phyloP scores from a whole-genome alignment of 208 protist species.

The Cochliopodium minus region DNA sequence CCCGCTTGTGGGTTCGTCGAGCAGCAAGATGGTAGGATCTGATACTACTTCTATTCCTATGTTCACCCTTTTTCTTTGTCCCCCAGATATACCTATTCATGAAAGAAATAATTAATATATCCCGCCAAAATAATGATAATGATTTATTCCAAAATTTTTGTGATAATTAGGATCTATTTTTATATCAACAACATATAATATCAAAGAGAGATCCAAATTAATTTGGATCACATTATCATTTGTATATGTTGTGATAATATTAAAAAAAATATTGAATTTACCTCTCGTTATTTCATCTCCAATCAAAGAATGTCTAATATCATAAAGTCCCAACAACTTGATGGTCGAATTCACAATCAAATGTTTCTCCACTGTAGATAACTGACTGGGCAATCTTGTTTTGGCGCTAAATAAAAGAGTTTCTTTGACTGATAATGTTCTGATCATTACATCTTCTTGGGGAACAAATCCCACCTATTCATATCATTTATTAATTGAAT shows the following conservation, averaged over 20 bases:
- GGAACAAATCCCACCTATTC: slow-evolving; percentile 22
- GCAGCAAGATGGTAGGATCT: slow-evolving; percentile 52
- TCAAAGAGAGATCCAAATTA: no score
- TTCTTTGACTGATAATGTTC: slow-evolving; percentile 6
- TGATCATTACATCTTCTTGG: slow-evolving; percentile 17
- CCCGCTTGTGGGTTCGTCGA: slow-evolving; percentile 65
- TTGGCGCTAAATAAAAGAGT: neutral
- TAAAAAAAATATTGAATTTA: no score
- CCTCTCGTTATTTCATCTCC: slow-evolving; percentile 8
- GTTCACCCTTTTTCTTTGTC: slow-evolving; percentile 60
- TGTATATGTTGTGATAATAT: no score
- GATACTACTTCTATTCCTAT: slow-evolving; percentile 63
- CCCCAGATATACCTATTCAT: slow-evolving; percentile 61
- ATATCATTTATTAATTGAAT: no score
- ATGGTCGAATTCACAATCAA: slow-evolving; percentile 5
- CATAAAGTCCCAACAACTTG: neutral
- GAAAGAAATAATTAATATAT: no score
- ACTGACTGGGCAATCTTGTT: neutral
- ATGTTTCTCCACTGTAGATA: neutral
- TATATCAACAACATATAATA: no score
- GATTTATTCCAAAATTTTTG: no score
- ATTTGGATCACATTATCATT: no score
- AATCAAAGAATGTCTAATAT: slow-evolving; percentile 1
- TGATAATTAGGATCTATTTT: no score
- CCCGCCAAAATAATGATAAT: no score